Base-by-base conservation (phyloP, 2,329 filamentous ascomycete genomes). In the Botrytis cinerea region DNA sequence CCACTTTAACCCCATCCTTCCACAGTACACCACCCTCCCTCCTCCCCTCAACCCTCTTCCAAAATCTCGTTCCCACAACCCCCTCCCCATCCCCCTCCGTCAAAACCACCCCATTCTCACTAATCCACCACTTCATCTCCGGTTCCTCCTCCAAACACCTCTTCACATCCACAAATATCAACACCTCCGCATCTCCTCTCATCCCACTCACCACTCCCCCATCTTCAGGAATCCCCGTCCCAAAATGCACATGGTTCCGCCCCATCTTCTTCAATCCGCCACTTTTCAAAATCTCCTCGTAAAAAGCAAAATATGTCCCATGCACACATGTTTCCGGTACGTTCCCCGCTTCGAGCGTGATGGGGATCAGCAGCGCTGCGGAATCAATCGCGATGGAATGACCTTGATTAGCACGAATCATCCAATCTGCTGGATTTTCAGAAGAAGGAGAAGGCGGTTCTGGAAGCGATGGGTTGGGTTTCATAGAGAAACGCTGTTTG, bases 331-430 rank as follows among this genome's bases (percentile, higher is more conserved):
- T 85, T 0, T 85, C 80, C 0, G 93, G 93, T 1, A 95, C 78
- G 75, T 88, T 88, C 38, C 79, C 86, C 10, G 81, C 83, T 48
- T 87, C 86, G 0, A 89, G 80, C 1, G 89, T 90, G 73, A 98
- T 85, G 10, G 91, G 90, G 32, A 86, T 87, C 4, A 97, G 88
- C 2, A 97, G 87, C 0, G 87, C 87, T 64, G 91, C 89, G n/a
- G 89, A 89, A 43, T 93, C 91, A 10, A 90, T 84, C 79, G 90
- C 89, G 80, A 99, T 93, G 78, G 90, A 94, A 85, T 98, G 96
- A 72, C 96, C 96, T 84, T 98, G 96, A 80, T 97, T 97, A 43
- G 96, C 96, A 79, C 96, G 94, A 83, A 99, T 98, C 46, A 97
- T 86, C 85, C 91, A 98, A 81, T 92, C 86, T 0, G 86, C 82